Base-by-base conservation (phyloP, 192 early-diverging fungal genomes). In the Backusella macrospora region DNA sequence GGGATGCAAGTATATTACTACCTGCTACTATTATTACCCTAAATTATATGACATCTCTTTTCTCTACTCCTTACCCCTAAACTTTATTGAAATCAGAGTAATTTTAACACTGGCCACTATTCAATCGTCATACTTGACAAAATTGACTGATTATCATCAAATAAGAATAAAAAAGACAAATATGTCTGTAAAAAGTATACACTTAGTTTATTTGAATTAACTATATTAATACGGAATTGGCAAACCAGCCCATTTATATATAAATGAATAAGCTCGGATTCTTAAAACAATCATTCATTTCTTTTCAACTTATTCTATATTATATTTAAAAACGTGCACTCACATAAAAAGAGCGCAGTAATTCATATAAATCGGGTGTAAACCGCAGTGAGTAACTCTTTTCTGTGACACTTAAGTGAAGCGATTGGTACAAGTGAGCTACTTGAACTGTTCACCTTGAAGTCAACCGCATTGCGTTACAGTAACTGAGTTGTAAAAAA, bases 51-150 rank as follows among this genome's bases (percentile, higher is more conserved):
- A 15, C 6, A 49, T n/a, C 14, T 18, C n/a, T 49, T n/a, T n/a
- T 18, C n/a, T 49, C 16, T 49, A 49, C 47, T 49, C 47, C 47
- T 49, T 49, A n/a, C 47, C 47, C 47, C 47, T 49, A 7, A 49
- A 49, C 15, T 15, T 49, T 49, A 49, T 34, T 34, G 29, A 34
- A 34, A 2, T 34, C 47, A 49, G 47, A 15, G 12, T 49, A 15
- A 49, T 49, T 49, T 49, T 49, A 49, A 49, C 47, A 49, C n/a
- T 49, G 47, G 16, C 47, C n/a, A 49, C 15, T n/a, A 49, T 15
- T 15, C 47, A 49, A 49, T n/a, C 47, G 47, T 49, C 47, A 49
- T 49, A 6, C 15, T 18, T 49, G 47, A 49, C 47, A 49, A 16
- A 49, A 2, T 16, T n/a, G 6, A 49, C 47, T 18, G 15, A 15